Evolutionary conservation across 495 filamentous ascomycete species (phyloP).

Genomic region (Hypomontagnella monticulosa): DNA sequence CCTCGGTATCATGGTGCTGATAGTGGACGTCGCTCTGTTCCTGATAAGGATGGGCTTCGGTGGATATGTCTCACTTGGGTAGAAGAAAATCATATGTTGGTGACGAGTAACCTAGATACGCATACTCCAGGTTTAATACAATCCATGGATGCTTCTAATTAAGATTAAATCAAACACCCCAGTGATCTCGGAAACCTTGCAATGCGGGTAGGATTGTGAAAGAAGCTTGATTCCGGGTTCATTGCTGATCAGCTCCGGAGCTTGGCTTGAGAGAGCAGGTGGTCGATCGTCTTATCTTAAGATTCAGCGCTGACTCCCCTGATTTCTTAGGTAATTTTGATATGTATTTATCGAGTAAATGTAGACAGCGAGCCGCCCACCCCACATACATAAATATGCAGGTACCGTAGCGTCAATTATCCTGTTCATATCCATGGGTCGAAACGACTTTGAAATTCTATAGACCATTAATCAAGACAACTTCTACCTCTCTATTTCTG

Average conservation of each 20-base stretch:
- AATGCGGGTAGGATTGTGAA: not conserved
- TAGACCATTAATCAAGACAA: no score
- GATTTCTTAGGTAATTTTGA: not conserved
- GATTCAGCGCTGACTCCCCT: not conserved
- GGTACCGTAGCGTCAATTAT: no score
- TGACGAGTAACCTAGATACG: not conserved
- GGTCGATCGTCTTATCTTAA: slow-evolving; percentile 22
- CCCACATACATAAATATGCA: no score
- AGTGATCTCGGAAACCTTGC: slow-evolving; percentile 1
- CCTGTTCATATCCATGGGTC: not conserved
- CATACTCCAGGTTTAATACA: no score
- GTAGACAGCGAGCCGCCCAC: no score
- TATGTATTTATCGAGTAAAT: not conserved
- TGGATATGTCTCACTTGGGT: slow-evolving; percentile 12
- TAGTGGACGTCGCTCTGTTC: slow-evolving; percentile 13
- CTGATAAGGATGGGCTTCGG: slow-evolving; percentile 9
- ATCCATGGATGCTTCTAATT: not conserved
- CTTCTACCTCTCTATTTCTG: no score
- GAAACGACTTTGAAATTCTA: no score
- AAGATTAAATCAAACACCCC: not conserved
- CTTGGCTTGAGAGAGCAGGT: slow-evolving; percentile 35
- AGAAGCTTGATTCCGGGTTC: slow-evolving; percentile 8
- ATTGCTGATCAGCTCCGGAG: slow-evolving; percentile 18
- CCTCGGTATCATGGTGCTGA: slow-evolving; percentile 3
- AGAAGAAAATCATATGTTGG: no score